Evolutionary conservation across 2,329 filamentous ascomycete species (phyloP).

Genomic region (Colletotrichum sp.): DNA sequence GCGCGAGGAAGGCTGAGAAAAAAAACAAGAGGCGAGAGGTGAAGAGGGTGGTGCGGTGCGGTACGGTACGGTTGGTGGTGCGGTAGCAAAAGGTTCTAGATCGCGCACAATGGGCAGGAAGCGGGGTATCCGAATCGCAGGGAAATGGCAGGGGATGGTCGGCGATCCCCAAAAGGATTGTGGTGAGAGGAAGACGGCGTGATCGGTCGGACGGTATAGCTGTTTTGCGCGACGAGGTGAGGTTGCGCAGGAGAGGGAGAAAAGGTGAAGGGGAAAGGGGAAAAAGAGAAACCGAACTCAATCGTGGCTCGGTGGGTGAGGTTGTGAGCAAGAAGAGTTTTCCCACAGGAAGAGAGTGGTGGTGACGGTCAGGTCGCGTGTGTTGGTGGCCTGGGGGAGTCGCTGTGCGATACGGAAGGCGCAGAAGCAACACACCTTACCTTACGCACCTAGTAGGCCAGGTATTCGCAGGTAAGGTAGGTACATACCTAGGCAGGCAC

Average conservation of each 20-base stretch:
- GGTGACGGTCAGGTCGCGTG: slow-evolving; percentile 22
- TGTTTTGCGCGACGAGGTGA: slow-evolving; percentile 7
- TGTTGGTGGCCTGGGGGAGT: not conserved
- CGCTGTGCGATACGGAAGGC: slow-evolving; percentile 9
- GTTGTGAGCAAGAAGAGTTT: slow-evolving; percentile 21
- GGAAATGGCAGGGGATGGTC: slow-evolving; percentile 19
- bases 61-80: slow-evolving; percentile 9
- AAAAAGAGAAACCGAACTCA: slow-evolving; percentile 7
- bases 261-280: not conserved
- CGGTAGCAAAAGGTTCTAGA: slow-evolving; percentile 25
- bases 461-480: not conserved
- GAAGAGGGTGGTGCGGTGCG: slow-evolving; percentile 6
- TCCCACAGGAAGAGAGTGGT: not conserved
- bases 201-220: not conserved
- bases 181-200: not conserved
- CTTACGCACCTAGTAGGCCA: not conserved
- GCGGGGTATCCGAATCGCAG: slow-evolving; percentile 25
- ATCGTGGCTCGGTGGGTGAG: slow-evolving; percentile 10
- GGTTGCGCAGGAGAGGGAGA: not conserved
- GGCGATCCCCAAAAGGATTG: slow-evolving; percentile 17
- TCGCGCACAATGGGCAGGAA: slow-evolving; percentile 26
- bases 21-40: slow-evolving; percentile 1
- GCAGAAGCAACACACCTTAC: slow-evolving; percentile 2
- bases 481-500: not conserved
- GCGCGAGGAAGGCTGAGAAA: slow-evolving; percentile 14